Evolutionary conservation across 176 grass and related monocot genomes (phyloP), one percentile per base, ranked within the genome.

Genomic region (Triticum dicoccoides): DNA sequence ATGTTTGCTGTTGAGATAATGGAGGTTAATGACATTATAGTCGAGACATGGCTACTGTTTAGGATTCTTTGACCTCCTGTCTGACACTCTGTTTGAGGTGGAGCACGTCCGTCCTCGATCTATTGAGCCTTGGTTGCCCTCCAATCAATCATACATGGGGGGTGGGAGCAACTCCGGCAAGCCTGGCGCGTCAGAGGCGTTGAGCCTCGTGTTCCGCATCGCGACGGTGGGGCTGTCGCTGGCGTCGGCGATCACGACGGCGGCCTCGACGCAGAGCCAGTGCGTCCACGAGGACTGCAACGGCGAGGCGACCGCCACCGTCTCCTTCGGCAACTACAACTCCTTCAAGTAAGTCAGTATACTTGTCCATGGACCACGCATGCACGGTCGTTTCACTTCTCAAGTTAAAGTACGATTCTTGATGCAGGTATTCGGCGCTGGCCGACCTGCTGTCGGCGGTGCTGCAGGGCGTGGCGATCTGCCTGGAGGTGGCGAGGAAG

Each of bases 391-490:
- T 51, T 5, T 51, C 47, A 51, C 5, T 51, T 61, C 10, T 34
- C 11, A 12, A 75, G 24, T 14, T 29, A 21, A 49, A 12, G 11
- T 4, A 61, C 10, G 76, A 30, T 65, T 3, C 6, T 42, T 17
- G n/a, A 42, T 10, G 23, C 37, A 70, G 84, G 56, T 86, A 72
- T 13, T 32, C 78, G 38, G 27, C 56, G 38, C 0, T 34, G 20
- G 69, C 69, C 2, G 54, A 81, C 12, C 68, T 81, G 38, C 7
- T 73, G 68, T 87, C 77, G 11, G 85, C 77, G 27, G 52, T 72
- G 77, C 85, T 87, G 67, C 85, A 87, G 85, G 67, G 77, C 27
- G 68, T 81, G 56, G 68, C 59, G n/a, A 75, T 87, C 69, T 87
- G 12, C 56, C 85, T 81, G 39, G 77, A 81, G 78, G 56, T 17